phyloP scores from a whole-genome alignment of 768 basidiomycete species.

The Mycena belliarum region DNA sequence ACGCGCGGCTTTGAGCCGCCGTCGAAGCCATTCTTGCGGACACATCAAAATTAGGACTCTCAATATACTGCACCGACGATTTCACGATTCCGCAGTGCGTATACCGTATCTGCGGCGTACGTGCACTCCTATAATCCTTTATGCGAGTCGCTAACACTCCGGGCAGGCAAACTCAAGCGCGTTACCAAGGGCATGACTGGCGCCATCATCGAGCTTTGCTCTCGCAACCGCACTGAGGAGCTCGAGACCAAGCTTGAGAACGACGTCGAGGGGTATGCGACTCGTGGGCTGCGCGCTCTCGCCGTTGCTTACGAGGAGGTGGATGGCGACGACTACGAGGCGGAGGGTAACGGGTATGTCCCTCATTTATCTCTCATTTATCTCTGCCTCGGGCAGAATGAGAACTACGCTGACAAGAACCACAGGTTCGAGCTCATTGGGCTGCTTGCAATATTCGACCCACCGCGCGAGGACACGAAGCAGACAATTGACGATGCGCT shows the following conservation, averaged over 20 bases:
- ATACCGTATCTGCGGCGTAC: too few species aligned
- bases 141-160: too few species aligned
- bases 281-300: conserved; percentile 96
- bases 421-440: conserved; percentile 96
- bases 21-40: too few species aligned
- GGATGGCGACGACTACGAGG: conserved; percentile 76
- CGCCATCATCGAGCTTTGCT: conserved; percentile 95
- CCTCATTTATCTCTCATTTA: too few species aligned
- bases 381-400: too few species aligned
- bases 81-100: too few species aligned
- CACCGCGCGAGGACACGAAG: conserved; percentile 97
- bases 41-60: too few species aligned
- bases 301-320: conserved; percentile 93
- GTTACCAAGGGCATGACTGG: conserved; percentile 99
- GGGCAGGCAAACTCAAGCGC: too few species aligned
- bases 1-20: too few species aligned
- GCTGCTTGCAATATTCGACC: conserved; percentile 95
- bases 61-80: too few species aligned
- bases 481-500: conserved; percentile 97
- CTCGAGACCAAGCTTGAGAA: conserved; percentile 86
- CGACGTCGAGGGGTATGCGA: conserved; percentile 94
- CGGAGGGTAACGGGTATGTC: conserved; percentile 93
- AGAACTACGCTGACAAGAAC: too few species aligned
- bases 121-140: too few species aligned
- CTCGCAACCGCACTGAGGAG: conserved; percentile 94